Conservation (phyloP, 306 rosid genomes). For the Acacia acuminata region DNA sequence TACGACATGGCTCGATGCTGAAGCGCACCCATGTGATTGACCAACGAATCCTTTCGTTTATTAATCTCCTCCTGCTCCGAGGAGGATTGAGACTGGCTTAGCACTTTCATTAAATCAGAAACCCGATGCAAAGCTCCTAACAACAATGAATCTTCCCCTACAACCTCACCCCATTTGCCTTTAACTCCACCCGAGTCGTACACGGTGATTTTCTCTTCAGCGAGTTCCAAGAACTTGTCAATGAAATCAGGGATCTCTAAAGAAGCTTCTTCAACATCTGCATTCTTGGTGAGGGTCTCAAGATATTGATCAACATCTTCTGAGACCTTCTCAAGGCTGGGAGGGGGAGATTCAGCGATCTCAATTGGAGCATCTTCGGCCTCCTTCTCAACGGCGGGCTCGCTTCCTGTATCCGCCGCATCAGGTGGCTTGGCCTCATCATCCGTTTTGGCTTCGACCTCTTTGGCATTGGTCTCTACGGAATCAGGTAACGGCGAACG, state of each 20-base stretch:
- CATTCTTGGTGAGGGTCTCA: background rate
- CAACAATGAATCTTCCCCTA: conserved; percentile 46
- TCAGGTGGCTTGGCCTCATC: background rate
- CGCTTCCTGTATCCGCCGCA: background rate
- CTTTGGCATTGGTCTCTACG: background rate
- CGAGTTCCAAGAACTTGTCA: conserved; percentile 45
- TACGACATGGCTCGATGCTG: conserved; percentile 57
- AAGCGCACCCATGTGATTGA: conserved; percentile 50
- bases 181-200: conserved; percentile 31
- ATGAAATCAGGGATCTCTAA: conserved; percentile 45
- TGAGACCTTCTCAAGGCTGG: conserved; percentile 29
- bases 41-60: conserved; percentile 22
- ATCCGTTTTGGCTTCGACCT: conserved; percentile 15
- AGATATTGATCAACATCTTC: conserved; percentile 49
- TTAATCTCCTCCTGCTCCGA: conserved; percentile 30
- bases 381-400: background rate
- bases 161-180: conserved; percentile 40
- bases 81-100: conserved; percentile 19
- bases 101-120: conserved; percentile 38
- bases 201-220: conserved; percentile 45
- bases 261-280: background rate
- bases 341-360: conserved; percentile 30
- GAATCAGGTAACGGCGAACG: conserved; percentile 14
- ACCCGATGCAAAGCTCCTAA: conserved; percentile 48
- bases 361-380: background rate